phyloP scores from a whole-genome alignment of 495 filamentous ascomycete species.

The Saxophila tyrrhenica region DNA sequence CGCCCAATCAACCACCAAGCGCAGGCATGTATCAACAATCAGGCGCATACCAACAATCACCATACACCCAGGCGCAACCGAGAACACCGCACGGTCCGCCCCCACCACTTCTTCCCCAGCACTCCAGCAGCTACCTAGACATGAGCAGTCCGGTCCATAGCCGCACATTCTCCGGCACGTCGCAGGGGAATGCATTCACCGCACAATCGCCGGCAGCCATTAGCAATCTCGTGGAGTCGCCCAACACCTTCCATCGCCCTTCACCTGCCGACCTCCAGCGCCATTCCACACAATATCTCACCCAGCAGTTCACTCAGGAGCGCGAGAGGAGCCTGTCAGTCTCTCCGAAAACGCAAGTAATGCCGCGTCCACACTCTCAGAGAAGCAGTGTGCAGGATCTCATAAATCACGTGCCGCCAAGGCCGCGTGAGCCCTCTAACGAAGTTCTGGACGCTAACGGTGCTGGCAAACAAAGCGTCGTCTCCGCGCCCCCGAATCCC shows the following conservation, averaged over 20 bases:
- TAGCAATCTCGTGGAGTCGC: slow-evolving; percentile 19
- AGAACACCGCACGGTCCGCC: slow-evolving; percentile 39
- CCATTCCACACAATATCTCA: slow-evolving; percentile 11
- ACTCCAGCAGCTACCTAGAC: slow-evolving; percentile 33
- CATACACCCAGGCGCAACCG: no score
- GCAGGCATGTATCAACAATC: slow-evolving; percentile 27
- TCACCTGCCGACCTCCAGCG: slow-evolving; percentile 10
- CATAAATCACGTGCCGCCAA: neutral
- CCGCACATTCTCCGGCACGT: slow-evolving; percentile 15
- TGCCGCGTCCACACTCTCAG: slow-evolving; percentile 12
- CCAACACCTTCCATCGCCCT: slow-evolving; percentile 4
- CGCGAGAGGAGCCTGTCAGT: slow-evolving; percentile 21
- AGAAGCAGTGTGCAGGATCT: slow-evolving; percentile 12
- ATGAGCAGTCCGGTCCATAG: slow-evolving; percentile 25
- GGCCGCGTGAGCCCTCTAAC: neutral
- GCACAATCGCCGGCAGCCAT: slow-evolving; percentile 14
- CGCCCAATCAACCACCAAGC: slow-evolving; percentile 30
- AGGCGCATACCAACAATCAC: slow-evolving; percentile 29
- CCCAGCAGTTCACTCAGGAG: slow-evolving; percentile 1
- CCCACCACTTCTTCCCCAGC: slow-evolving; percentile 24
- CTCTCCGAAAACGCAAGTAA: slow-evolving; percentile 19
- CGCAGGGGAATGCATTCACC: slow-evolving; percentile 7
- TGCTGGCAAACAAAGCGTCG: neutral
- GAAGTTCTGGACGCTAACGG: neutral
- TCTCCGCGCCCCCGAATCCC: neutral